phyloP scores from a whole-genome alignment of 208 protist species.

The Acanthamoeba rhysodes region DNA sequence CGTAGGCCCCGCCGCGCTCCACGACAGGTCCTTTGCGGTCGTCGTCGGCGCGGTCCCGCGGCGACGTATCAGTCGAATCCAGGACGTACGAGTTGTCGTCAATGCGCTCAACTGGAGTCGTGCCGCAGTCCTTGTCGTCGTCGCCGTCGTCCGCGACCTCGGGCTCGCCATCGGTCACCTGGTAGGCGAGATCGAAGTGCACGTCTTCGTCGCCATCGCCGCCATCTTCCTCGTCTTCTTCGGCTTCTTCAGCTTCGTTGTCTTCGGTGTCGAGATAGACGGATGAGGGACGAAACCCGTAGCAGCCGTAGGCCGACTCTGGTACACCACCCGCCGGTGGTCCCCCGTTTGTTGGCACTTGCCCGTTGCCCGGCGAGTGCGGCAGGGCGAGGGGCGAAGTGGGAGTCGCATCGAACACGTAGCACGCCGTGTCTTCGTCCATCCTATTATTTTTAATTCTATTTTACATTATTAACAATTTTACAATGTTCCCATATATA shows the following conservation, averaged over 20 bases:
- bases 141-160: neutral
- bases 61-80: no score
- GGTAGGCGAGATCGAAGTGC: neutral
- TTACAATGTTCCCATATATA: no score
- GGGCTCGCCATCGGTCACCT: neutral
- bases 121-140: neutral
- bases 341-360: neutral
- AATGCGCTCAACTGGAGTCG: neutral
- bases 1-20: no score
- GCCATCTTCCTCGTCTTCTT: neutral
- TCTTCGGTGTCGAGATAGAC: neutral
- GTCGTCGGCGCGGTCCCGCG: neutral
- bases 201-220: neutral
- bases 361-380: no score
- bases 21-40: no score
- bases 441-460: neutral
- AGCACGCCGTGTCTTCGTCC: neutral
- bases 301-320: neutral
- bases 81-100: no score
- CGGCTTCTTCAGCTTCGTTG: neutral
- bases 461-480: no score
- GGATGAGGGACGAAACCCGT: neutral
- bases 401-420: neutral
- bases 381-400: neutral
- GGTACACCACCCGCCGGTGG: neutral